Percentiles rank a stretch among this genome's conserved stretches.
phyloP scores from a whole-genome alignment of 139 green algal genomes.

The Chlorella sp. region DNA sequence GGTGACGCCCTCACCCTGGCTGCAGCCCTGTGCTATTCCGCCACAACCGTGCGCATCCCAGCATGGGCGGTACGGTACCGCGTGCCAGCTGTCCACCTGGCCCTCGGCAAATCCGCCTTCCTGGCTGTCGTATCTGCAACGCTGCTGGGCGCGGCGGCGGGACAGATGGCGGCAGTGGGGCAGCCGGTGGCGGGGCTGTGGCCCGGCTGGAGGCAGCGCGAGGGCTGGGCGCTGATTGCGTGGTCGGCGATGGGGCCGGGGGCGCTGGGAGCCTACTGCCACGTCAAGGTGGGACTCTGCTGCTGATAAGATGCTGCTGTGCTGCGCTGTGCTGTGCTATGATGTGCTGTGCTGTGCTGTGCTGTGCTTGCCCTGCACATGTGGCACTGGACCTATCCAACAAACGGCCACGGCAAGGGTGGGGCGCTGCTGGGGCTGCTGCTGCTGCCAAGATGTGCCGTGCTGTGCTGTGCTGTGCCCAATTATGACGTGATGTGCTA shows the following conservation, averaged over 20 bases:
- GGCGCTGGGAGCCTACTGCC: constrained; percentile 30
- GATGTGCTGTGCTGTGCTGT: too few species aligned
- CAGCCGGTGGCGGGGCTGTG: constrained; percentile 18
- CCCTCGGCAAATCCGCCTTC: constrained; percentile 38
- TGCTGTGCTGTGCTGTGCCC: too few species aligned
- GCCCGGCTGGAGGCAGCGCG: not conserved
- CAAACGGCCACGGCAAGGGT: too few species aligned
- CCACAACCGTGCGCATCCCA: constrained; percentile 42
- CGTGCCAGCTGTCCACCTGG: constrained; percentile 37
- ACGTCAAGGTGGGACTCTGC: constrained; percentile 31
- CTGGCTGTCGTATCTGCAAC: constrained; percentile 1
- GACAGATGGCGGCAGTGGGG: not conserved
- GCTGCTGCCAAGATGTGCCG: too few species aligned
- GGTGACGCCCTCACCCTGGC: constrained; percentile 31
- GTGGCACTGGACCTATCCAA: too few species aligned
- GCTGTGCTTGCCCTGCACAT: too few species aligned
- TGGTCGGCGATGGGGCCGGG: constrained; percentile 37
- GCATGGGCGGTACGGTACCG: constrained; percentile 25
- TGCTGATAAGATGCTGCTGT: too few species aligned
- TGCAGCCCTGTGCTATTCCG: constrained; percentile 45
- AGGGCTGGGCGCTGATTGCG: constrained; percentile 23
- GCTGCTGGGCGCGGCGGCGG: not conserved
- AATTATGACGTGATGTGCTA: too few species aligned
- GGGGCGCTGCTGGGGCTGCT: too few species aligned
- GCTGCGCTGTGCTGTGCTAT: too few species aligned